These are phyloP conservation scores for Zymoseptoria tritici DNA, from an alignment of 2,329 filamentous ascomycete genomes.

Conservation along the genomic window DNA sequence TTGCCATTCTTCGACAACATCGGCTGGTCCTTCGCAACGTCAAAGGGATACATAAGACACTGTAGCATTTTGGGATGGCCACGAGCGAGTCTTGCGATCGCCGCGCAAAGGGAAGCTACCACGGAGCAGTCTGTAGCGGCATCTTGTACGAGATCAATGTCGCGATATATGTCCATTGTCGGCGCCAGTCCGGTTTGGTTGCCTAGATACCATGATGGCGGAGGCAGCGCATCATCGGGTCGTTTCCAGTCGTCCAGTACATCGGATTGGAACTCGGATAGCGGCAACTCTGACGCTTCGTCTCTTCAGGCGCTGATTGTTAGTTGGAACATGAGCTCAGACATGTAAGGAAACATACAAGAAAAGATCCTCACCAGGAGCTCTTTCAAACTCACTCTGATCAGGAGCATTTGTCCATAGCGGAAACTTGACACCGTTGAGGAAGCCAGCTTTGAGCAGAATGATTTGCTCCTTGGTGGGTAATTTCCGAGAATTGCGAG, in stretches of 20 bases:
- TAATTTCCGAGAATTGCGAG: conserved; percentile 54
- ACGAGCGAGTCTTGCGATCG: conserved; percentile 60
- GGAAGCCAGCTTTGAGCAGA: conserved; percentile 64
- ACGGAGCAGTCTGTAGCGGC: conserved; percentile 95
- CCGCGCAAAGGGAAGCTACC: conserved; percentile 86
- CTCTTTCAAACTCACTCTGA: conserved; percentile 53
- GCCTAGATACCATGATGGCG: conserved; percentile 32
- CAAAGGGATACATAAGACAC: conserved; percentile 68
- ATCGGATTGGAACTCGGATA: conserved; percentile 66
- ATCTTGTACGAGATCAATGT: conserved; percentile 85
- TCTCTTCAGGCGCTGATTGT: conserved; percentile 36
- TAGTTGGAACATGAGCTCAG: conserved; percentile 8
- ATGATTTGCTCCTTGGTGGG: conserved; percentile 69
- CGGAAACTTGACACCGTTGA: conserved; percentile 78
- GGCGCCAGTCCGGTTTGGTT: conserved; percentile 31
- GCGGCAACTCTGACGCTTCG: conserved; percentile 59
- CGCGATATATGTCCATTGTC: conserved; percentile 51
- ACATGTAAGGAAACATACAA: conserved; percentile 44
- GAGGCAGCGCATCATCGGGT: conserved; percentile 58
- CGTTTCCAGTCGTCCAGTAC: conserved; percentile 82
- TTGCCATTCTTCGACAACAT: conserved; percentile 69
- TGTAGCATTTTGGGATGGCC: conserved; percentile 66
- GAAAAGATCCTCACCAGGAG: conserved; percentile 49
- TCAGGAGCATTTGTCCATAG: conserved; percentile 67
- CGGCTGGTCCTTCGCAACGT: conserved; percentile 51